Conservation (phyloP, 2,329 filamentous ascomycete species). For the Fusarium ambrosium region DNA sequence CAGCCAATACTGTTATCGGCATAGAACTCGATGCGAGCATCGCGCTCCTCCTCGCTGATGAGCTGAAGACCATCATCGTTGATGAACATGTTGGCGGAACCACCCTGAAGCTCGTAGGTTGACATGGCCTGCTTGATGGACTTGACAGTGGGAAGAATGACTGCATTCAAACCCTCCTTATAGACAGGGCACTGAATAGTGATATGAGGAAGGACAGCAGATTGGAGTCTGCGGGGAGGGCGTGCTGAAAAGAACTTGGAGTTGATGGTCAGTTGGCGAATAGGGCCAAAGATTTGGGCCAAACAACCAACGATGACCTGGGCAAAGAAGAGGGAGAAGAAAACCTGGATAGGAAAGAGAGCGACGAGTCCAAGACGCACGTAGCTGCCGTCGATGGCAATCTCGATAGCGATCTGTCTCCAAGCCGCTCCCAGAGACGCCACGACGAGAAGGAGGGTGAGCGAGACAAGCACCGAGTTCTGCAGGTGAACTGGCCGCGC, state of each 20-base stretch:
- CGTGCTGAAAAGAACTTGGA: conserved; percentile 85
- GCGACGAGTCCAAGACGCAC: conserved; percentile 74
- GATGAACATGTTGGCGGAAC: conserved; percentile 83
- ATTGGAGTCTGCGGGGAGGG: conserved; percentile 73
- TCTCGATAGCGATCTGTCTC: conserved; percentile 77
- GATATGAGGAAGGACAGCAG: conserved; percentile 73
- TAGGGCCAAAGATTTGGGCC: conserved; percentile 81
- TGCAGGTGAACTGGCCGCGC: conserved; percentile 76
- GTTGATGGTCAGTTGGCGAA: conserved; percentile 79
- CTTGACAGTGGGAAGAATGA: conserved; percentile 82
- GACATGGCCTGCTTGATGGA: conserved; percentile 84
- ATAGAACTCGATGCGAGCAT: conserved; percentile 76
- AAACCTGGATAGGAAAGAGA: conserved; percentile 79
- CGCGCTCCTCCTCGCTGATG: conserved; percentile 71
- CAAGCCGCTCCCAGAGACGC: conserved; percentile 78
- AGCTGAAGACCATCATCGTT: conserved; percentile 83
- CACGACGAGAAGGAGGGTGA: conserved; percentile 76
- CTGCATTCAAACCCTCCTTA: conserved; percentile 82
- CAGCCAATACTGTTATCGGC: conserved; percentile 78
- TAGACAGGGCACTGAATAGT: conserved; percentile 92
- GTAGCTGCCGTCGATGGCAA: conserved; percentile 73
- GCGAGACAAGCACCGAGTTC: conserved; percentile 76
- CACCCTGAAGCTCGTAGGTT: conserved; percentile 81
- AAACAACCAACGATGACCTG: conserved; percentile 83
- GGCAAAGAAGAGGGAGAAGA: conserved; percentile 86